phyloP scores from a whole-genome alignment of 2,329 filamentous ascomycete genomes.

The Ophiocordyceps unilateralis region DNA sequence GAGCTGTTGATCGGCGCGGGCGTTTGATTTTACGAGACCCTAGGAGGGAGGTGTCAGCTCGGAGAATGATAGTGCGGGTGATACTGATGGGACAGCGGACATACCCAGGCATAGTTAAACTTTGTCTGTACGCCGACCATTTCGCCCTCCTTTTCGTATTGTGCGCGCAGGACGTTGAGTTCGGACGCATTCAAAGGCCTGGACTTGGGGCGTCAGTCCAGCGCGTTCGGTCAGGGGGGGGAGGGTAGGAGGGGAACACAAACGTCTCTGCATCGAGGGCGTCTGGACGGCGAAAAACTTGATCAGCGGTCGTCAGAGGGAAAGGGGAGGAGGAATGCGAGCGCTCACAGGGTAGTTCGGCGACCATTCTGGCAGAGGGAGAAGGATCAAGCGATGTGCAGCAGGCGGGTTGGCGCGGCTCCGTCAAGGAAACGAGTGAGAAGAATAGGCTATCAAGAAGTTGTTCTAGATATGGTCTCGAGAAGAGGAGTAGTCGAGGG shows the following conservation, averaged over 20 bases:
- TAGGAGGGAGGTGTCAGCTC: constrained; percentile 16
- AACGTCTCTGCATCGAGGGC: constrained; percentile 95
- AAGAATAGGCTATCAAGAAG: neutral
- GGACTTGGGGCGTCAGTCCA: neutral
- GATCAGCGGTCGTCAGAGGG: neutral
- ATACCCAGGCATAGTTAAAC: constrained; percentile 98
- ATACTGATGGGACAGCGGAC: neutral
- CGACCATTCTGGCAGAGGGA: constrained; percentile 20
- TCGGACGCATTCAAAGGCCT: constrained; percentile 84
- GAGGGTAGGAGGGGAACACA: constrained; percentile 10
- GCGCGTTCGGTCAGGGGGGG: neutral
- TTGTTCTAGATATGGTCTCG: neutral
- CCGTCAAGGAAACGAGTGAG: neutral
- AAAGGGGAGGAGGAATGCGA: neutral
- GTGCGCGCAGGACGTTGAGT: constrained; percentile 76
- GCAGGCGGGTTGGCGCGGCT: neutral
- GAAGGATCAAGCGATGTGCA: neutral
- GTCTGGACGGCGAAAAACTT: constrained; percentile 35
- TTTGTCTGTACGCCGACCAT: constrained; percentile 96
- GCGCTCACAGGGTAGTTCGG: constrained; percentile 30
- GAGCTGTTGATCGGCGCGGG: constrained; percentile 76
- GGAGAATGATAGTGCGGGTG: neutral
- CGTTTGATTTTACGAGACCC: constrained; percentile 88
- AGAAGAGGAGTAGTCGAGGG: neutral
- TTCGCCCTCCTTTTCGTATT: constrained; percentile 95